Evolutionary conservation across 208 protist genomes (phyloP).

Genomic region (Novymonas esmeraldas): DNA sequence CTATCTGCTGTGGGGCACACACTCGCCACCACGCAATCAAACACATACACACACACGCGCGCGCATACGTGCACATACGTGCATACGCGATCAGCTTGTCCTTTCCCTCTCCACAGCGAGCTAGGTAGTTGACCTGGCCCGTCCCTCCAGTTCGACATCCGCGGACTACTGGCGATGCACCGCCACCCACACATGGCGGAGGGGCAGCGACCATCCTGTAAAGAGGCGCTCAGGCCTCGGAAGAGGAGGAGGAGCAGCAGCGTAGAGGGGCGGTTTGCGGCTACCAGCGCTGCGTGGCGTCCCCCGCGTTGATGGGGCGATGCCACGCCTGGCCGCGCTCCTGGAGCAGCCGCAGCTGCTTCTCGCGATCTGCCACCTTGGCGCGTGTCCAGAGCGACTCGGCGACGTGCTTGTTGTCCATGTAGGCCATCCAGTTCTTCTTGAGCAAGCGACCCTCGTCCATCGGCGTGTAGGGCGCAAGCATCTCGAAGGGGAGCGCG

Average conservation of each 20-base stretch:
- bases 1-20: background rate
- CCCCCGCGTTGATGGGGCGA: slow-evolving; percentile 76
- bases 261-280: too few relatives aligned
- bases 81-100: background rate
- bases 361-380: slow-evolving; percentile 83
- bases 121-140: too few relatives aligned
- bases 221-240: background rate
- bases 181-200: too few relatives aligned
- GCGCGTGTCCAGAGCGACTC: slow-evolving; percentile 87
- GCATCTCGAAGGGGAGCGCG: slow-evolving; percentile 69
- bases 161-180: too few relatives aligned
- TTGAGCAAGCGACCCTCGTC: slow-evolving; percentile 81
- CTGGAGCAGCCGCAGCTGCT: slow-evolving; percentile 75
- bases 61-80: background rate
- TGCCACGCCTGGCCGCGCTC: slow-evolving; percentile 89
- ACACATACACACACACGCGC: background rate
- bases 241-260: slow-evolving; percentile 21
- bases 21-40: background rate
- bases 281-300: slow-evolving; percentile 67
- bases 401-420: slow-evolving; percentile 93
- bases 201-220: too few relatives aligned
- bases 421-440: slow-evolving; percentile 91
- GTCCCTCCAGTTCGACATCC: too few relatives aligned
- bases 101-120: background rate
- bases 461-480: slow-evolving; percentile 90